Evolutionary conservation across 202 grass and related monocot genomes (phyloP), one percentile per base, ranked within the genome.

Genomic region (Musa balbisiana): DNA sequence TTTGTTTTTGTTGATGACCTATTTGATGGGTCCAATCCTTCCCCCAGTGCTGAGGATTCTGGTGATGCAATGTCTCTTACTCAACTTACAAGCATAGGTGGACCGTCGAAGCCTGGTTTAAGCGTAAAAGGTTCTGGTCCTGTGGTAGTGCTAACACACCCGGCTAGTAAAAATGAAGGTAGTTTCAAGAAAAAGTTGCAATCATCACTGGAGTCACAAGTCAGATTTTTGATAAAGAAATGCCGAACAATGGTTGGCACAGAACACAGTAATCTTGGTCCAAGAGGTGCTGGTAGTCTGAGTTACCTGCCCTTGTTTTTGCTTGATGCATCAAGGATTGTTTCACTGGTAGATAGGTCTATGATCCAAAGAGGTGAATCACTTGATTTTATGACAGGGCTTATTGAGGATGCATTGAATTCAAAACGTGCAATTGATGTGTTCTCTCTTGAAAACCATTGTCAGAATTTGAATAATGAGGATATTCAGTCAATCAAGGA

Each of bases 401-500:
- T 93, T 52, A 84, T 94, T 66, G 85, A 89, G 66, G 83, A 89
- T 72, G 83, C 87, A 65, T 74, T 85, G 73, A 84, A 52, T 76
- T 93, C 85, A 66, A 88, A 91, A 54, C 65, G 73, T 81, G 66
- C 63, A 16, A 59, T 92, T 77, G 86, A 96, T 82, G 54, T 92
- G 63, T 78, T 88, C 81, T 84, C 87, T 20, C 80, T 89, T 58
- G 86, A 93, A 73, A 91, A 89, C 71, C 79, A 83, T 63, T 83
- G 75, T 75, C 81, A 87, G 23, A 52, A 64, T 74, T 63, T 80
- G 74, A 87, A 86, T 76, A 84, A 85, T 55, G 94, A 93, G 62
- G 94, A 93, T 73, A 51, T 91, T 78, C 94, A 93, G 80, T 79
- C 81, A 62, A 91, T 98, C 77, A 90, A 92, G 73, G 94, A 98